Base-by-base conservation (phyloP, 192 early-diverging fungal species). In the Gaertneriomyces sp. region DNA sequence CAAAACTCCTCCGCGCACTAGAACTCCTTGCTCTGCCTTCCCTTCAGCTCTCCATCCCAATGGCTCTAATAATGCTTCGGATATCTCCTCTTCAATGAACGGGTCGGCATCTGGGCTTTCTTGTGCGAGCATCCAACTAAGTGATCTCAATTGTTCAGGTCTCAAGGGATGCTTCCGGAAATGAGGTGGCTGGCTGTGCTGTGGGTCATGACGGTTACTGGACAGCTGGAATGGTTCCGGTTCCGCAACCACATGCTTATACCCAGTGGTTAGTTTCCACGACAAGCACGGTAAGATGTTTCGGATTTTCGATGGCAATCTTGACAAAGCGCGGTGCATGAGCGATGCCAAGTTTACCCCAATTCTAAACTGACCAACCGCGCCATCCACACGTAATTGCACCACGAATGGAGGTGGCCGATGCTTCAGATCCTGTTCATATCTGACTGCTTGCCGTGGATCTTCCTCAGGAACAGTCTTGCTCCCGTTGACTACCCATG, bases 111-210 rank as follows among this genome's bases (percentile, higher is more conserved):
- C 54, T 7, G 65, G 42, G n/a, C 60, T 52, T 50, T 80, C 78
- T 58, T 77, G 78, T 8, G 19, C 20, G 2, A 77, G 41, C 78
- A 80, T 80, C 78, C 78, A 80, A 11, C 52, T 61, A 20, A 80
- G 56, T 5, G 78, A 80, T 6, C 78, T 64, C n/a, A 75, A 42
- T 54, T 80, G 78, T 55, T 80, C 78, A 14, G 72, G 72, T 4
- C 78, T 64, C 40, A 80, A 58, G 7, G 61, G 61, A 42, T 58
- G 66, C 49, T 69, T 71, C 62, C 53, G 60, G 52, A 80, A 80
- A 46, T 68, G 51, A 6, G 78, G 78, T 10, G 78, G 78, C 54
- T 80, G 78, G 17, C 60, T 8, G 47, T 75, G 46, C 16, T 46
- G 43, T 3, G 66, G 60, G 49, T 80, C 78, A 7, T 38, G 41